Base-by-base conservation (phyloP, 1,284 basidiomycete genomes). In the Ceratobasidium sp. region DNA sequence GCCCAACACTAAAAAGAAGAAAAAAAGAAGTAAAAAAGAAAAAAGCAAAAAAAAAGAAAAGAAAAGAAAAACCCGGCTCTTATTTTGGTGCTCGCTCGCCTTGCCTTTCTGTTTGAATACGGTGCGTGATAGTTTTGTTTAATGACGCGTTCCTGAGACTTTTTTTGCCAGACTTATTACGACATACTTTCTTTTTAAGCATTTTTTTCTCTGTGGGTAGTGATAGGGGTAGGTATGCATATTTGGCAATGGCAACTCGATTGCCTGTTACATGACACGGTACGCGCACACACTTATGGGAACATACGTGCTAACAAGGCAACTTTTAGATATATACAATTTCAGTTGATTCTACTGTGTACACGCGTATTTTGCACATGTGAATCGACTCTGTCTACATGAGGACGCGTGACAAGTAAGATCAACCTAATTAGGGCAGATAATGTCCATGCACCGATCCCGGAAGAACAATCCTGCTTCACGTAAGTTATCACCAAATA, bases 401-500 rank as follows among this genome's bases (percentile, higher is more conserved):
- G 15, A 50, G 15, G 10, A 50, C 15, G 15, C 17, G 48, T 50
- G 48, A 50, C 48, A 15, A 50, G 5, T 15, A 50, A 50, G 5
- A 20, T 50, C 10, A 20, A 17, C 12, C 33, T 57, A 70, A 20
- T 20, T 26, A 17, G 67, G 68, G 28, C 68, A 70, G n/a, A 70
- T 70, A n/a, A 28, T 15, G 44, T 70, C 54, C 68, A 70, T 40
- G 44, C 68, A 70, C 28, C 4, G 52, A 9, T n/a, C 33, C 6
- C 52, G 52, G 23, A 56, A 70, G 7, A 33, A 52, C 28, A 28
- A 10, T 7, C 68, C 68, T 15, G 33, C 59, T 12, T 62, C 33
- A 3, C 28, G 59, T 62, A 62, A 28, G 59, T 38, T 33, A 12
- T 20, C 48, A 1, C 13, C 15, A 50, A 50, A 33, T 3, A 62